These are phyloP conservation scores for Penicillium crustosum DNA, from an alignment of 2,329 filamentous ascomycete species.

Conservation along the genomic window DNA sequence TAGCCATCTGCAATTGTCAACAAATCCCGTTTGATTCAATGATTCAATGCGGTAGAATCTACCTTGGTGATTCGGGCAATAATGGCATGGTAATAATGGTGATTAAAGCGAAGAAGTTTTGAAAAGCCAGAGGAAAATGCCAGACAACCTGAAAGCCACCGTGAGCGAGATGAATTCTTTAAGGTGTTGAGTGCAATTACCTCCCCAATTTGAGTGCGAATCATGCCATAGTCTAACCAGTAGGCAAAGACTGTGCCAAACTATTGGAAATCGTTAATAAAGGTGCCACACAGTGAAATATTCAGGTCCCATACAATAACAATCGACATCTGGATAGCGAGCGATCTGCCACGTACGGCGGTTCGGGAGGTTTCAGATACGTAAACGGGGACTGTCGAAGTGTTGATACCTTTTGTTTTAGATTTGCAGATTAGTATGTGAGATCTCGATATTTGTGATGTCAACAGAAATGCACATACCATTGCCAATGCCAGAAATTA, in stretches of 20 bases:
- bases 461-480: background rate
- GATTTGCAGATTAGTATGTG: background rate
- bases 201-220: background rate
- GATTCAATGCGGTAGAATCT: background rate
- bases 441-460: background rate
- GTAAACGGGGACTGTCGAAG: constrained; percentile 7
- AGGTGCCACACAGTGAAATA: background rate
- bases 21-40: background rate
- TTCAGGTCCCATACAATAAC: background rate
- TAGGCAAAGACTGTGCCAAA: background rate
- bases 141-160: background rate
- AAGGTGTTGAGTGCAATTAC: background rate
- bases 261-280: background rate
- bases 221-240: constrained; percentile 7
- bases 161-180: background rate
- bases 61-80: background rate
- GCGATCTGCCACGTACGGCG: background rate
- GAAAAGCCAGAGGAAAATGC: background rate
- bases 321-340: background rate
- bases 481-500: constrained; percentile 49
- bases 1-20: background rate
- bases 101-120: background rate
- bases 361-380: constrained; percentile 4
- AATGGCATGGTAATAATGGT: background rate
- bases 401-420: constrained; percentile 1